phyloP scores from a whole-genome alignment of 1,139 yeast species.

The Diutina rugosa region DNA sequence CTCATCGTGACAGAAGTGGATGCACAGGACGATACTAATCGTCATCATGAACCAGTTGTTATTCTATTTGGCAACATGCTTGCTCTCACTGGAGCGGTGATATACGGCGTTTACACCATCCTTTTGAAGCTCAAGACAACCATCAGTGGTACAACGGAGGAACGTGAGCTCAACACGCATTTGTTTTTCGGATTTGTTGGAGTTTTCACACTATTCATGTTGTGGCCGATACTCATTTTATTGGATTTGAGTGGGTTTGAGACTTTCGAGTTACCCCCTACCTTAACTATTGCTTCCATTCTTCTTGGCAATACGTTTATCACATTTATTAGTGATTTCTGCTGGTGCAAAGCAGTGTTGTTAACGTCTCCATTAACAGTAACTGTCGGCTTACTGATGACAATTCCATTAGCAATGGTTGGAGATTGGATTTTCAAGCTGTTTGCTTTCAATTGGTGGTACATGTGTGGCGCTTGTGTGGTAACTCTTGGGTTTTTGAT shows the following conservation, averaged over 20 bases:
- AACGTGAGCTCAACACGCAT: constrained; percentile 67
- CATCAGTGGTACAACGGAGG: constrained; percentile 35
- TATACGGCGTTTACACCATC: constrained; percentile 89
- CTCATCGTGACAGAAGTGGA: constrained; percentile 60
- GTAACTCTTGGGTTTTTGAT: constrained; percentile 77
- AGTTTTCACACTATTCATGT: constrained; percentile 53
- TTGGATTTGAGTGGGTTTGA: constrained; percentile 49
- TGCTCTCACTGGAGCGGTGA: constrained; percentile 72
- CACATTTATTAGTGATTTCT: constrained; percentile 77
- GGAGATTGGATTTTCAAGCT: constrained; percentile 75
- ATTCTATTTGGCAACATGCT: constrained; percentile 63
- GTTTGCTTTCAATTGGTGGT: constrained; percentile 44
- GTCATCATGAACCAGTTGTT: constrained; percentile 6
- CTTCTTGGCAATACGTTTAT: constrained; percentile 56
- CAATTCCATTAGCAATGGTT: constrained; percentile 88
- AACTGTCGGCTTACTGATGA: constrained; percentile 84
- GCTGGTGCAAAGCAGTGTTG: constrained; percentile 94
- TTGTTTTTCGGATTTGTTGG: constrained; percentile 94
- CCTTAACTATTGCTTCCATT: constrained; percentile 36
- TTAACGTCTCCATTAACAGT: constrained; percentile 90
- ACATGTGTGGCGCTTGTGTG: constrained; percentile 66
- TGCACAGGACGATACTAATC: constrained; percentile 14
- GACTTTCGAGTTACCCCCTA: constrained; percentile 54
- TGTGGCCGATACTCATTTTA: constrained; percentile 73
- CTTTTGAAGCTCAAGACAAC: constrained; percentile 57